A percentile compares a stretch with the other conserved stretches of the same genome.
These are phyloP conservation scores for Lactarius pseudohatsudake DNA, from an alignment of 768 basidiomycete species.

Conservation along the genomic window DNA sequence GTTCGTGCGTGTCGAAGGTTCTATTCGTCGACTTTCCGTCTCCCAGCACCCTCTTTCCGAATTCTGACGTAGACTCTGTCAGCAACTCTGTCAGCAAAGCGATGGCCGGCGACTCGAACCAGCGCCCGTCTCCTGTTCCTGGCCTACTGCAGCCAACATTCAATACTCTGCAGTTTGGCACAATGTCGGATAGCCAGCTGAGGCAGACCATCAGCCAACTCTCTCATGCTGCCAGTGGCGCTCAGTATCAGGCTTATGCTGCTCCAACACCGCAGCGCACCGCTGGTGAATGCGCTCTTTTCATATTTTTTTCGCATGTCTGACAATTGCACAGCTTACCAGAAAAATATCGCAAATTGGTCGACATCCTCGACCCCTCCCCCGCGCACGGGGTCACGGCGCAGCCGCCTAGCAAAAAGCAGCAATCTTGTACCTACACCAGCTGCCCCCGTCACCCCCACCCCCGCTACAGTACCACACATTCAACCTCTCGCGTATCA, in stretches of 20 bases:
- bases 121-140: constrained; percentile 20
- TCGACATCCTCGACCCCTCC: constrained; percentile 57
- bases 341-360: constrained; percentile 72
- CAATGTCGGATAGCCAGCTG: constrained; percentile 63
- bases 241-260: constrained; percentile 39
- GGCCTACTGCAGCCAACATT: constrained; percentile 12
- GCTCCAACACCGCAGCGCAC: constrained; percentile 35
- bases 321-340: constrained; percentile 45
- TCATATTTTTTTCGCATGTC: not conserved
- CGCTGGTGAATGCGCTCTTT: constrained; percentile 3
- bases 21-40: not conserved
- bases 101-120: constrained; percentile 21
- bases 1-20: not conserved
- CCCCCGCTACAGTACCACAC: constrained; percentile 42
- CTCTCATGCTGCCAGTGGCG: constrained; percentile 37
- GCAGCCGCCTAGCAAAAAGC: constrained; percentile 42
- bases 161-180: constrained; percentile 36
- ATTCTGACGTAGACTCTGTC: constrained; percentile 13
- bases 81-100: constrained; percentile 25
- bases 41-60: constrained; percentile 18
- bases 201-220: constrained; percentile 60
- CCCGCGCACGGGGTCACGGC: constrained; percentile 47
- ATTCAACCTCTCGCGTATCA: constrained; percentile 31
- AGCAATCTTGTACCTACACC: constrained; percentile 43
- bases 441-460: constrained; percentile 23